These are phyloP conservation scores for Carex pumila DNA, from an alignment of 176 grass and related monocot species.

Conservation along the genomic window DNA sequence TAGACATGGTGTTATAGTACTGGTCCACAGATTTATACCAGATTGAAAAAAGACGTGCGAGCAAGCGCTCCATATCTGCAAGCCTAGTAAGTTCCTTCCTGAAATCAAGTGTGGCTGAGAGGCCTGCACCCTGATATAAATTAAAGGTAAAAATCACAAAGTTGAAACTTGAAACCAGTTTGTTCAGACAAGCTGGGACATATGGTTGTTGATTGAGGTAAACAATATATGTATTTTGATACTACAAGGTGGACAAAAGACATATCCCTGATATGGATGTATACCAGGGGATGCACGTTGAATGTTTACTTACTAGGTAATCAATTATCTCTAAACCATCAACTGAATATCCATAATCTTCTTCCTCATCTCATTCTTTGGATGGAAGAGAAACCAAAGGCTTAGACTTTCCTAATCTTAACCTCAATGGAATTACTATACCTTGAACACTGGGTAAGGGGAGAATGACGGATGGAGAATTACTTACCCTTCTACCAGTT, in stretches of 20 bases:
- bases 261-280: background rate
- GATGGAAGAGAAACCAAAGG: background rate
- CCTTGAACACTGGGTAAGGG: background rate
- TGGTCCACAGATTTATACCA: slow-evolving; percentile 52
- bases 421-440: background rate
- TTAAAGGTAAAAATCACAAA: slow-evolving; percentile 15
- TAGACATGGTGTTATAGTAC: slow-evolving; percentile 12
- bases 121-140: slow-evolving; percentile 52
- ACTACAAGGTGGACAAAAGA: background rate
- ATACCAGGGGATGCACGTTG: background rate
- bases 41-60: slow-evolving; percentile 71
- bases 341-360: background rate
- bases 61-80: slow-evolving; percentile 84
- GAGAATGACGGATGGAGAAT: background rate
- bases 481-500: background rate
- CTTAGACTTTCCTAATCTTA: background rate
- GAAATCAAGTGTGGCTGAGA: slow-evolving; percentile 46
- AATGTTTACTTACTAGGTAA: background rate
- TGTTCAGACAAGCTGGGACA: background rate
- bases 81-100: slow-evolving; percentile 68
- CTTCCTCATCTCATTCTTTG: background rate
- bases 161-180: background rate
- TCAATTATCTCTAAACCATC: background rate
- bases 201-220: background rate
- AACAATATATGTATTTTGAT: background rate